Evolutionary conservation across 768 basidiomycete species (phyloP).

Genomic region (Suillus plorans): DNA sequence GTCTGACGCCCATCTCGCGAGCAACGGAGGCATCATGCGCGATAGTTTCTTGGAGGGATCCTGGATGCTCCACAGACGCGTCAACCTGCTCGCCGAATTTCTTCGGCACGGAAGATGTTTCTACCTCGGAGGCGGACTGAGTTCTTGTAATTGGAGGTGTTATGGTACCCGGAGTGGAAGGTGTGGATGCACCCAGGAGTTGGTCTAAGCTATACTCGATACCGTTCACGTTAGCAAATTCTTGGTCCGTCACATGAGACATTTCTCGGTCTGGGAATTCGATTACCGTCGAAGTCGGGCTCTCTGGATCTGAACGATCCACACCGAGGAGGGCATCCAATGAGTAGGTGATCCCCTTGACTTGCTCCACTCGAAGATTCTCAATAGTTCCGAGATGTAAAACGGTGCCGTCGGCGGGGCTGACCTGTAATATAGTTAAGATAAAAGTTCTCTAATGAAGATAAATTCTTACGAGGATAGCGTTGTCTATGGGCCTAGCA

Average conservation of each 20-base stretch:
- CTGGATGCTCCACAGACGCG: constrained; percentile 67
- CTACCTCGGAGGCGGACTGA: constrained; percentile 20
- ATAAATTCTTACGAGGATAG: constrained; percentile 57
- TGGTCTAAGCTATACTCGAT: constrained; percentile 94
- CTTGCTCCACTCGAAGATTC: constrained; percentile 84
- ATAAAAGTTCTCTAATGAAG: not conserved
- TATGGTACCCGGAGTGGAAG: constrained; percentile 40
- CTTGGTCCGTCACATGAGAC: constrained; percentile 74
- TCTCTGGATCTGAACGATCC: constrained; percentile 45
- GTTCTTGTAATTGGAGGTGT: constrained; percentile 28
- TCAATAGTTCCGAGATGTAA: constrained; percentile 89
- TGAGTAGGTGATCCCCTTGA: constrained; percentile 97
- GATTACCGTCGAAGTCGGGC: constrained; percentile 39
- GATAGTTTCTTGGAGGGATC: constrained; percentile 52
- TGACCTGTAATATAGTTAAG: constrained; percentile 52
- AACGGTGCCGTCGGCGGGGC: constrained; percentile 91
- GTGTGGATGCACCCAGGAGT: constrained; percentile 63
- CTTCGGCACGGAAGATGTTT: constrained; percentile 33
- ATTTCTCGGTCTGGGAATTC: constrained; percentile 49
- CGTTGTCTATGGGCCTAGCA: constrained; percentile 73
- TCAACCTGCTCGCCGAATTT: constrained; percentile 73
- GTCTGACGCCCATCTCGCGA: constrained; percentile 62
- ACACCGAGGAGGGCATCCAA: constrained; percentile 90
- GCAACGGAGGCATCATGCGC: constrained; percentile 74
- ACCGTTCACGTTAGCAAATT: constrained; percentile 96